phyloP scores from a whole-genome alignment of 2,329 filamentous ascomycete species.

The Herpotrichia juniperi region DNA sequence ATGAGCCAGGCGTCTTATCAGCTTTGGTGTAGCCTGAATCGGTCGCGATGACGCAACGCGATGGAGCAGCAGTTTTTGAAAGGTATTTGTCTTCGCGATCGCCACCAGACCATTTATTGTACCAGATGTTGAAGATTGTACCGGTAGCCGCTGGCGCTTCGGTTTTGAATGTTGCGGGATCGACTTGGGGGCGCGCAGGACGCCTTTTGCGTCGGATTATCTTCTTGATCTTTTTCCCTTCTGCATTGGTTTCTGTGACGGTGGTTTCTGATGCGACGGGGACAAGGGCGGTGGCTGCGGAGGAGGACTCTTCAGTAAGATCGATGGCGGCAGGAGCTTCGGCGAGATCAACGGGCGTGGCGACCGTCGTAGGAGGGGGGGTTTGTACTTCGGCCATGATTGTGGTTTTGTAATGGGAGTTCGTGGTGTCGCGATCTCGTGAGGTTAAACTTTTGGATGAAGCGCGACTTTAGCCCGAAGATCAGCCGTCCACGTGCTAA shows the following conservation, averaged over 20 bases:
- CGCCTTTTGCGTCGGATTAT: conserved; percentile 90
- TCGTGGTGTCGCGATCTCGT: neutral
- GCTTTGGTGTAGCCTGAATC: conserved; percentile 61
- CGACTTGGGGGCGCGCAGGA: conserved; percentile 89
- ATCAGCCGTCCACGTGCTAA: neutral
- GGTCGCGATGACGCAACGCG: conserved; percentile 82
- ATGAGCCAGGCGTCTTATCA: conserved; percentile 66
- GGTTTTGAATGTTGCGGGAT: conserved; percentile 79
- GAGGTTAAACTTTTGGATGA: neutral
- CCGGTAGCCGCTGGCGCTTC: conserved; percentile 92
- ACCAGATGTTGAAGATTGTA: conserved; percentile 98
- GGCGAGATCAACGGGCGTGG: neutral
- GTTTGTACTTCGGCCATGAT: conserved; percentile 1
- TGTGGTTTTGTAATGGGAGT: neutral
- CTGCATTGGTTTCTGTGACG: conserved; percentile 38
- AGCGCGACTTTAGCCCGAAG: neutral
- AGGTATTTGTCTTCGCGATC: conserved; percentile 92
- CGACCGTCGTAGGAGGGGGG: neutral
- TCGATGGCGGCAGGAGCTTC: neutral
- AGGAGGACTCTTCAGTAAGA: neutral
- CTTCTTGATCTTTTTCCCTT: conserved; percentile 78
- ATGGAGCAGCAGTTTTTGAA: conserved; percentile 79
- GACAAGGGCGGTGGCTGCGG: neutral
- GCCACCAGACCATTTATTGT: conserved; percentile 97
- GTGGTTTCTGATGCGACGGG: neutral